Percentiles rank a stretch among this genome's conserved stretches.
Conservation (phyloP, 257 asterid genomes). For the Penstemon barbatus region DNA sequence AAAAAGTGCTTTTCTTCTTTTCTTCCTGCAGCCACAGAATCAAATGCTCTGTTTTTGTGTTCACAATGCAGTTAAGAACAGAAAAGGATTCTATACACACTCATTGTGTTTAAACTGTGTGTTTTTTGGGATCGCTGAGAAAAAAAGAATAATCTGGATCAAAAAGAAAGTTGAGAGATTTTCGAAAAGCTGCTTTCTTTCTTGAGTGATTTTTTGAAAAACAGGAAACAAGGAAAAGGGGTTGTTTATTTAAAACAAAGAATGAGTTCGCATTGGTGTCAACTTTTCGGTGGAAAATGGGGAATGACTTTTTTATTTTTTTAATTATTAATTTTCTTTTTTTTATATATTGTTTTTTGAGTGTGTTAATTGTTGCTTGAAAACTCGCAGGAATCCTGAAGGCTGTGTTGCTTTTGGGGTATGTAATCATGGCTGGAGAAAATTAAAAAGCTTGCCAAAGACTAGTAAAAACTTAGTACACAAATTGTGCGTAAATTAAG, state of each 20-base stretch:
- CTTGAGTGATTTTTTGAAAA: not conserved
- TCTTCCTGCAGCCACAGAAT: conserved; percentile 7
- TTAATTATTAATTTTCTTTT: conserved; percentile 25
- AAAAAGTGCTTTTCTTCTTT: not conserved
- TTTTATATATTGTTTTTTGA: conserved; percentile 21
- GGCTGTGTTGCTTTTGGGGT: conserved; percentile 63
- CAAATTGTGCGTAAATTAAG: conserved; percentile 51
- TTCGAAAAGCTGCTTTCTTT: conserved; percentile 35
- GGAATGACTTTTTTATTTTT: conserved; percentile 24
- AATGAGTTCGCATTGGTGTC: conserved; percentile 46
- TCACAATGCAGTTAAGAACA: conserved; percentile 13
- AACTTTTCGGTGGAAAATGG: conserved; percentile 86
- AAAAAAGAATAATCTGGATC: conserved; percentile 20
- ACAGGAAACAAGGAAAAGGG: not conserved
- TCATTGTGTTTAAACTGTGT: conserved; percentile 32
- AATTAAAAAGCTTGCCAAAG: conserved; percentile 35
- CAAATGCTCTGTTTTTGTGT: not conserved
- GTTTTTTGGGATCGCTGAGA: conserved; percentile 1
- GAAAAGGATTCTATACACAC: conserved; percentile 14
- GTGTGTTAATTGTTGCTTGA: not conserved
- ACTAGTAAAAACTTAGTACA: conserved; percentile 25
- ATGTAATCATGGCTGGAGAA: conserved; percentile 65
- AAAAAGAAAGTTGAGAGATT: conserved; percentile 35
- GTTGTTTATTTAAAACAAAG: conserved; percentile 40
- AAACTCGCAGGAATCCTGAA: conserved; percentile 41